Percentiles rank a stretch among this genome's conserved stretches.
These are phyloP conservation scores for Aspergillus hortae DNA, from an alignment of 2,329 filamentous ascomycete genomes.

Conservation along the genomic window DNA sequence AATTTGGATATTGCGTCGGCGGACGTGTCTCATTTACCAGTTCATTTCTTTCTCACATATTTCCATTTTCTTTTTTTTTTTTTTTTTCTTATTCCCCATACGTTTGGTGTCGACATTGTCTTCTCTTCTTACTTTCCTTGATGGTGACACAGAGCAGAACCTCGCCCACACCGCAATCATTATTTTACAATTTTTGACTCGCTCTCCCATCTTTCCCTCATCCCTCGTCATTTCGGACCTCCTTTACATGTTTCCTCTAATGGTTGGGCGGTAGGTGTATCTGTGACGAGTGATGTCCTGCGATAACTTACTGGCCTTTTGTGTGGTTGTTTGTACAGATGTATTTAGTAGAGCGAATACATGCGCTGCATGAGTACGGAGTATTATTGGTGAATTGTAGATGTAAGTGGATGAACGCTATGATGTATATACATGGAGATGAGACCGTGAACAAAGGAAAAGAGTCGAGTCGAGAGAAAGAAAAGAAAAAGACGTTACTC, in stretches of 20 bases:
- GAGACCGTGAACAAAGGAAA: neutral
- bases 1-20: constrained; percentile 12
- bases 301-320: constrained; percentile 10
- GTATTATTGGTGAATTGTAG: too few relatives aligned
- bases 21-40: constrained; percentile 13
- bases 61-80: constrained; percentile 14
- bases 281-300: constrained; percentile 21
- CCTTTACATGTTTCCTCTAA: constrained; percentile 9
- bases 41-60: constrained; percentile 21
- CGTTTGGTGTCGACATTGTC: constrained; percentile 18
- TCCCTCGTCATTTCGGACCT: constrained; percentile 13
- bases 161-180: constrained; percentile 13
- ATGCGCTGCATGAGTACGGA: too few relatives aligned
- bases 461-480: neutral
- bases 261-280: constrained; percentile 20
- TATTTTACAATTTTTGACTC: constrained; percentile 14
- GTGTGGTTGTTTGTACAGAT: constrained; percentile 18
- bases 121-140: constrained; percentile 18
- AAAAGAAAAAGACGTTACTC: constrained; percentile 1
- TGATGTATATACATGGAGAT: constrained; percentile 1
- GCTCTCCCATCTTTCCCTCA: constrained; percentile 3
- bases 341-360: constrained; percentile 9
- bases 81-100: constrained; percentile 35
- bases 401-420: neutral
- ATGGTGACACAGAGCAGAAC: constrained; percentile 15